These are phyloP conservation scores for Immersiella caudata DNA, from an alignment of 495 filamentous ascomycete species.

Conservation along the genomic window DNA sequence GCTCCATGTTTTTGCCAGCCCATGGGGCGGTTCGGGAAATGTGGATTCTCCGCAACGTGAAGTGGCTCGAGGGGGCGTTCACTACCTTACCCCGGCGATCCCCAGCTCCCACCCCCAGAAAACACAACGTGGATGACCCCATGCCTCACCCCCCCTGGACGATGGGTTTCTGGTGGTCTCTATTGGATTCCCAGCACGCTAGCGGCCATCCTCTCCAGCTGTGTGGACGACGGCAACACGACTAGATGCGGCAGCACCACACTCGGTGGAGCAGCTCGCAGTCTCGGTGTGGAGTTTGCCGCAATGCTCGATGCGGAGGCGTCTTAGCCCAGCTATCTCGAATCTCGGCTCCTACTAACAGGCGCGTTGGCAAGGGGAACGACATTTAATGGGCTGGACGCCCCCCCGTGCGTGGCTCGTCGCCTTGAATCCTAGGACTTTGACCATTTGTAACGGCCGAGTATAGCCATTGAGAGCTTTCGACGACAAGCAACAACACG, in stretches of 20 bases:
- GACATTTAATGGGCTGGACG: slow-evolving; percentile 9
- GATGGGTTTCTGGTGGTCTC: slow-evolving; percentile 4
- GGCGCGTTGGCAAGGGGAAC: slow-evolving; percentile 7
- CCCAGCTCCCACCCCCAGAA: slow-evolving; percentile 9
- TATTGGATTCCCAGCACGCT: slow-evolving; percentile 20
- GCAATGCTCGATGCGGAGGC: slow-evolving; percentile 27
- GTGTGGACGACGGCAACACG: slow-evolving; percentile 16
- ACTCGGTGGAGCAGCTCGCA: slow-evolving; percentile 19
- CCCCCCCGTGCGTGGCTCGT: slow-evolving; percentile 11
- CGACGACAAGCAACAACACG: not conserved
- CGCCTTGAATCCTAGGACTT: not conserved
- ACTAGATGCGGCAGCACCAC: slow-evolving; percentile 10
- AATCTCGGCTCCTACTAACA: slow-evolving; percentile 25
- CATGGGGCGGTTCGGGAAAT: slow-evolving; percentile 19
- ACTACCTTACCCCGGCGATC: slow-evolving; percentile 1
- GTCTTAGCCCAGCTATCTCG: slow-evolving; percentile 7
- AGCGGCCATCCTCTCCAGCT: slow-evolving; percentile 14
- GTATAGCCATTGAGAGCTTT: not conserved
- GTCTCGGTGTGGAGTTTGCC: slow-evolving; percentile 10
- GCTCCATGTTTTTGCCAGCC: not conserved
- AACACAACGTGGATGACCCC: slow-evolving; percentile 18
- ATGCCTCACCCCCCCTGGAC: slow-evolving; percentile 3
- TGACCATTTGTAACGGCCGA: not conserved
- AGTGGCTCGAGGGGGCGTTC: not conserved
- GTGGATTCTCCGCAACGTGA: slow-evolving; percentile 27